Conservation (phyloP, 1,284 basidiomycete species). For the Pascua guehoae region DNA sequence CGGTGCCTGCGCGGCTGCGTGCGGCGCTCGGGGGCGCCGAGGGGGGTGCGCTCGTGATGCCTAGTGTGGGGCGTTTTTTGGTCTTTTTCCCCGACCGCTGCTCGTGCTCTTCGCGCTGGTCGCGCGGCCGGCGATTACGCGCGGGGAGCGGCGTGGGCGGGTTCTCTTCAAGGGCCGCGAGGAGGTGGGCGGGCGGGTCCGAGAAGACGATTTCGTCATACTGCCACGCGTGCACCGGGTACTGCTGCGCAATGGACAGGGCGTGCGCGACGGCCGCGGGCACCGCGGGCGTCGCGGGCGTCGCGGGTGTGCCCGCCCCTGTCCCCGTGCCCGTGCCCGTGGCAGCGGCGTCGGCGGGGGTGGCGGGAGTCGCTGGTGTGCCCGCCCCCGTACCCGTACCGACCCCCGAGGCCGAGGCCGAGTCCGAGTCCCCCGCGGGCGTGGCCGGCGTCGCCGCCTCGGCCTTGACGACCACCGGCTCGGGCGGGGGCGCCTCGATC, state of each 20-base stretch:
- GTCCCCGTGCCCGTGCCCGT: too few relatives aligned
- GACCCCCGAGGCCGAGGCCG: too few relatives aligned
- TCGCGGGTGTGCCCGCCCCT: too few relatives aligned
- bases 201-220: slow-evolving; percentile 98
- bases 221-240: slow-evolving; percentile 91
- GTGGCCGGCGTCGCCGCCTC: slow-evolving; percentile 3
- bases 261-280: background rate
- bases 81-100: slow-evolving; percentile 36
- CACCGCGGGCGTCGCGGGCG: background rate
- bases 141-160: slow-evolving; percentile 79
- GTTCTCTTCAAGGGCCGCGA: slow-evolving; percentile 73
- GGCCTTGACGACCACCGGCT: slow-evolving; percentile 4
- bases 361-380: background rate
- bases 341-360: too few relatives aligned
- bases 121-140: slow-evolving; percentile 51
- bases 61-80: slow-evolving; percentile 20
- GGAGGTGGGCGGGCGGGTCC: slow-evolving; percentile 86
- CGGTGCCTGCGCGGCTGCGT: slow-evolving; percentile 16
- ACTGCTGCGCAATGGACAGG: slow-evolving; percentile 20
- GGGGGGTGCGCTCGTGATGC: background rate
- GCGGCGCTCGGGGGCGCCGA: slow-evolving; percentile 12
- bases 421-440: too few relatives aligned
- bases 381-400: too few relatives aligned
- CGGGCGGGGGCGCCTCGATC: slow-evolving; percentile 53
- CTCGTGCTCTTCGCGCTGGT: slow-evolving; percentile 37